Evolutionary conservation across 1,284 basidiomycete genomes (phyloP), one percentile per base, ranked within the genome.

Genomic region (Kalmanozyma brasiliensis): DNA sequence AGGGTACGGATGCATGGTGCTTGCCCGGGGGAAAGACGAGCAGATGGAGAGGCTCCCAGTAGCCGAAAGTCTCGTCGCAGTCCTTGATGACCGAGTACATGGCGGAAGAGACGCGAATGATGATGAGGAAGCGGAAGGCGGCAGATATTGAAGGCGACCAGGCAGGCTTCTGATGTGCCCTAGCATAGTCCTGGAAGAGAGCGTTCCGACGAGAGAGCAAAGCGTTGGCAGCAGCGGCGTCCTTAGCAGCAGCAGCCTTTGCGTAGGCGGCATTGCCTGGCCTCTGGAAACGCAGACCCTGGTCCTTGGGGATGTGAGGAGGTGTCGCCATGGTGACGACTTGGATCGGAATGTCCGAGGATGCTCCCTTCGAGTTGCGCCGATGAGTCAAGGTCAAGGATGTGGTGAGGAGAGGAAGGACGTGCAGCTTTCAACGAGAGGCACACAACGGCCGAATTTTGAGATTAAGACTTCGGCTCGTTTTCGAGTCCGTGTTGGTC

Each of bases 51-150:
- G 96, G 95, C 80, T 98, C 96, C 92, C 92, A 98, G 83, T 97
- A 98, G 83, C 98, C 98, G 86, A 90, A 98, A 11, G 69, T 45
- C 47, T 99, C 96, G 79, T 99, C 96, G 75, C 96, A 98, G 82
- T 98, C 96, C 69, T 90, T 87, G 62, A 97, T 92, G 73, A 93
- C 91, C n/a, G 90, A 88, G 80, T 94, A 98, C 92, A 97, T 95
- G 4, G 94, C 95, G 3, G 88, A 61, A n/a, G 61, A 89, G 40
- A 94, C 87, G 23, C 95, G 88, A 17, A 94, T 82, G 36, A 98
- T 87, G 44, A 96, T 84, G 37, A 98, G 83, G 40, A 95, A 87
- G 43, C 94, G 88, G 65, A 97, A 85, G 8, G 93, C 93, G 11
- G 91, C 85, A 92, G 91, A 53, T 86, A 87, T 20, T 42, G 60